Percentiles rank a stretch among this genome's conserved stretches.
Conservation (phyloP, 2,329 filamentous ascomycete species). For the Thyridium curvatum region DNA sequence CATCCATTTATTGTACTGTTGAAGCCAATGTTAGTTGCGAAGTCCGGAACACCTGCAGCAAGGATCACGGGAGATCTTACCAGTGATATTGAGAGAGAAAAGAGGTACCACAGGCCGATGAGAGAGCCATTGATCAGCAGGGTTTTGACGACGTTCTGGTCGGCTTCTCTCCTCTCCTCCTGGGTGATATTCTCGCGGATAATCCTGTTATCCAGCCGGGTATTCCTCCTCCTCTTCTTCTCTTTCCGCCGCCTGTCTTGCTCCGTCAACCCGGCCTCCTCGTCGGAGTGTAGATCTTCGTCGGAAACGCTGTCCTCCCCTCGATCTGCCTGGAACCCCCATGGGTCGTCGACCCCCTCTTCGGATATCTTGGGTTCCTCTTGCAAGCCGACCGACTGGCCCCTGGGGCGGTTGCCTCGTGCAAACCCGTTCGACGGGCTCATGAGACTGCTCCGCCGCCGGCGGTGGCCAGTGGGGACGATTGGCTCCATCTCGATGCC, state of each 20-base stretch:
- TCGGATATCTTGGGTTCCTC: slow-evolving; percentile 42
- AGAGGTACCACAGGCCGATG: slow-evolving; percentile 82
- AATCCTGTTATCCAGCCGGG: slow-evolving; percentile 63
- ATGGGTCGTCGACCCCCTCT: slow-evolving; percentile 20
- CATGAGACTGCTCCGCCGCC: slow-evolving; percentile 49
- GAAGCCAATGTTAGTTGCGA: slow-evolving; percentile 15
- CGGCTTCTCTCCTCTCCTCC: slow-evolving; percentile 69
- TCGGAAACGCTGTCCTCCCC: slow-evolving; percentile 54
- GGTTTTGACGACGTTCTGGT: slow-evolving; percentile 63
- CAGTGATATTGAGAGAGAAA: slow-evolving; percentile 88
- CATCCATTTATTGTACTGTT: slow-evolving; percentile 99
- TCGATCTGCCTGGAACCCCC: slow-evolving; percentile 17
- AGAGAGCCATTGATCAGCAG: slow-evolving; percentile 71
- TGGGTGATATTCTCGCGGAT: slow-evolving; percentile 55
- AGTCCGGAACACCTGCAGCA: slow-evolving; percentile 2
- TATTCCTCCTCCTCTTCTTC: slow-evolving; percentile 60
- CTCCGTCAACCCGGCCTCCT: slow-evolving; percentile 79
- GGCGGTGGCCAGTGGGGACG: slow-evolving; percentile 40
- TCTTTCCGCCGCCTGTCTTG: slow-evolving; percentile 64
- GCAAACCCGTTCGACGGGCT: slow-evolving; percentile 23
- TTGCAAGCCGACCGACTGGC: slow-evolving; percentile 18
- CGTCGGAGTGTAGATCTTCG: slow-evolving; percentile 74
- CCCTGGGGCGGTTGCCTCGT: slow-evolving; percentile 12
- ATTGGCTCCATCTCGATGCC: slow-evolving; percentile 53
- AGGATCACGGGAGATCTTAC: slow-evolving; percentile 42